These are phyloP conservation scores for Artomyces pyxidatus DNA, from an alignment of 768 basidiomycete genomes.

Conservation along the genomic window DNA sequence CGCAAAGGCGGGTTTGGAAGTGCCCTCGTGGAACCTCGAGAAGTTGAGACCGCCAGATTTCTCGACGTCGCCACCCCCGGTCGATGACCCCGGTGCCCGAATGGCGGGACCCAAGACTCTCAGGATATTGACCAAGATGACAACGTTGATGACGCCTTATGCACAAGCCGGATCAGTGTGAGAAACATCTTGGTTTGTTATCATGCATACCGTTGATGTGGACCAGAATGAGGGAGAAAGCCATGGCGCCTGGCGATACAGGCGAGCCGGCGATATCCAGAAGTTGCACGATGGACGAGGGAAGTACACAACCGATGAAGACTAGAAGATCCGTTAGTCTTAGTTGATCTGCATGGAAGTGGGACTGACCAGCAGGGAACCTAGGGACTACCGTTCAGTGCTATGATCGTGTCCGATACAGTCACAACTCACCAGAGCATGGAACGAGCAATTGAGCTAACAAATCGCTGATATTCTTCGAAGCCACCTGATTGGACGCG, in stretches of 20 bases:
- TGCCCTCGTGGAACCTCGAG: conserved; percentile 10
- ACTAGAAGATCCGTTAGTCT: conserved; percentile 30
- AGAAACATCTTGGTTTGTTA: conserved; percentile 21
- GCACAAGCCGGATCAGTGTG: conserved; percentile 3
- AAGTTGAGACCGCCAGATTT: background rate
- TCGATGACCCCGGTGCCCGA: conserved; percentile 17
- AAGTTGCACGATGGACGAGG: conserved; percentile 46
- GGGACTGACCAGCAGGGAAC: conserved; percentile 49
- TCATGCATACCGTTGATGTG: conserved; percentile 24
- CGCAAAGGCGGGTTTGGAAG: conserved; percentile 5
- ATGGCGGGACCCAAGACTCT: conserved; percentile 50
- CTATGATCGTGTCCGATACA: background rate
- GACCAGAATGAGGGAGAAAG: conserved; percentile 35
- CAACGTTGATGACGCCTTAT: conserved; percentile 55
- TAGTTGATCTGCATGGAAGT: background rate
- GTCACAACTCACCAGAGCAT: conserved; percentile 56
- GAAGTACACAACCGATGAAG: conserved; percentile 51
- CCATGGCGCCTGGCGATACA: conserved; percentile 38
- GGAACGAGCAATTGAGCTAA: conserved; percentile 51
- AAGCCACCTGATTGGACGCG: conserved; percentile 21
- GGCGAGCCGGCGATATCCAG: conserved; percentile 38
- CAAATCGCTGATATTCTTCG: conserved; percentile 52
- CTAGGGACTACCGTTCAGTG: conserved; percentile 23
- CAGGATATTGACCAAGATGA: conserved; percentile 63
- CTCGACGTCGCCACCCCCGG: conserved; percentile 18